Evolutionary conservation across 345 rosid genomes (phyloP).

Genomic region (Hirschfeldia incana): DNA sequence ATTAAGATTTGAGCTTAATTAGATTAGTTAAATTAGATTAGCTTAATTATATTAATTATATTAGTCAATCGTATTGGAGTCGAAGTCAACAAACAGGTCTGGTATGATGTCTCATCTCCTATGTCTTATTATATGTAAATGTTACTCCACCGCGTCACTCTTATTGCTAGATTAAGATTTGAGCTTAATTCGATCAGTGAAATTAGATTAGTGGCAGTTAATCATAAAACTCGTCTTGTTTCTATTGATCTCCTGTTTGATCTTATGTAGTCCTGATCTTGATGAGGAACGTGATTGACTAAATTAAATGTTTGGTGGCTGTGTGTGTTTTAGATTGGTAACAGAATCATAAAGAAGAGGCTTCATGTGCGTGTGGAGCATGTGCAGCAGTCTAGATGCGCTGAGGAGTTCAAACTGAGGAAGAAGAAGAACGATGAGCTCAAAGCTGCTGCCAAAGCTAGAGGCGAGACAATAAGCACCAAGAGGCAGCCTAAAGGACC

Average conservation of each 20-base stretch:
- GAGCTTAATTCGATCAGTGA: neutral
- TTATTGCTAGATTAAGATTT: neutral
- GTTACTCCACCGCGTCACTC: neutral
- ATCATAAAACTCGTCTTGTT: neutral
- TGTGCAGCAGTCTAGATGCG: neutral
- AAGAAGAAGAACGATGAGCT: neutral
- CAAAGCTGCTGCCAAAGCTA: neutral
- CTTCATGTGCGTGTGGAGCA: neutral
- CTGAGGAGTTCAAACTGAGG: neutral
- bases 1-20: too few relatives aligned
- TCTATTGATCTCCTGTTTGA: neutral
- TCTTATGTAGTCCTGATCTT: neutral
- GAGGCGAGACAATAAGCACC: neutral
- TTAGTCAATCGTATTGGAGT: neutral
- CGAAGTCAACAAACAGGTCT: slow-evolving; percentile 52
- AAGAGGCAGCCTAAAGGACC: slow-evolving; percentile 1
- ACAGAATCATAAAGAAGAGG: neutral
- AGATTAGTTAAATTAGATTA: too few relatives aligned
- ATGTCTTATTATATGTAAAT: neutral
- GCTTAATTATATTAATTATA: too few relatives aligned
- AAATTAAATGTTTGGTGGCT: neutral
- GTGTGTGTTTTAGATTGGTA: slow-evolving; percentile 30
- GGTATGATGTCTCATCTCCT: neutral
- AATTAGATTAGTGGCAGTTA: neutral
- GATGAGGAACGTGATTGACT: neutral